Evolutionary conservation across 2,329 filamentous ascomycete species (phyloP).

Genomic region (Chaetomium olivaceum): DNA sequence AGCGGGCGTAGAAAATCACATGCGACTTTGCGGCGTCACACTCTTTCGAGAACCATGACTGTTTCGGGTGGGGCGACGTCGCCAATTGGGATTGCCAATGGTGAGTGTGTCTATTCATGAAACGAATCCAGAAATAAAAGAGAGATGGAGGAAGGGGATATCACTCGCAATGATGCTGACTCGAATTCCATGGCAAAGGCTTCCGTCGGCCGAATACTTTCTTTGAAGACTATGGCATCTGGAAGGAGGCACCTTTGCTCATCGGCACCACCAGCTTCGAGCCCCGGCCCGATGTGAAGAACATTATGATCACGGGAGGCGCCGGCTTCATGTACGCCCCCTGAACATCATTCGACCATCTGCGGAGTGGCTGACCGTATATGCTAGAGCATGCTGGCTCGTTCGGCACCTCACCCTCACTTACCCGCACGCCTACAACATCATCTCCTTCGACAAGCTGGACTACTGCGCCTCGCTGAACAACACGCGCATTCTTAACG

Average conservation of each 20-base stretch:
- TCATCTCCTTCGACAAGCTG: slow-evolving; percentile 81
- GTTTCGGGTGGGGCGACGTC: slow-evolving; percentile 14
- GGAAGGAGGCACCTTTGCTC: slow-evolving; percentile 70
- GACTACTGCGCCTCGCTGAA: slow-evolving; percentile 81
- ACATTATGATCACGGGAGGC: slow-evolving; percentile 81
- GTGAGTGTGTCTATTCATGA: slow-evolving; percentile 13
- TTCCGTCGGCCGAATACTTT: slow-evolving; percentile 40
- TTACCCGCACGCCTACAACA: slow-evolving; percentile 73
- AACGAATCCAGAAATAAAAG: background rate
- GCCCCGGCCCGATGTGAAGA: slow-evolving; percentile 67
- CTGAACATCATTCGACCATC: background rate
- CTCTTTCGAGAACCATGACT: slow-evolving; percentile 18
- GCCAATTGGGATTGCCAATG: slow-evolving; percentile 17
- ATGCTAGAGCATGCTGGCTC: slow-evolving; percentile 73
- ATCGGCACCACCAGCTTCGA: slow-evolving; percentile 70
- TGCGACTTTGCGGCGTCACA: background rate
- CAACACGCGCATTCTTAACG: slow-evolving; percentile 70
- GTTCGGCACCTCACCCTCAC: slow-evolving; percentile 75
- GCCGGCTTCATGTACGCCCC: slow-evolving; percentile 77
- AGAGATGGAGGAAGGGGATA: background rate
- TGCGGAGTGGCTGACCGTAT: slow-evolving; percentile 11
- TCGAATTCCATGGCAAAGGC: slow-evolving; percentile 10
- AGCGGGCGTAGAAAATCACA: background rate
- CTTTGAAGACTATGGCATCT: slow-evolving; percentile 63
- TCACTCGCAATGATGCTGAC: background rate